Base-by-base conservation (phyloP, 805 yeast genomes). In the Scheffersomyces amazonensis region DNA sequence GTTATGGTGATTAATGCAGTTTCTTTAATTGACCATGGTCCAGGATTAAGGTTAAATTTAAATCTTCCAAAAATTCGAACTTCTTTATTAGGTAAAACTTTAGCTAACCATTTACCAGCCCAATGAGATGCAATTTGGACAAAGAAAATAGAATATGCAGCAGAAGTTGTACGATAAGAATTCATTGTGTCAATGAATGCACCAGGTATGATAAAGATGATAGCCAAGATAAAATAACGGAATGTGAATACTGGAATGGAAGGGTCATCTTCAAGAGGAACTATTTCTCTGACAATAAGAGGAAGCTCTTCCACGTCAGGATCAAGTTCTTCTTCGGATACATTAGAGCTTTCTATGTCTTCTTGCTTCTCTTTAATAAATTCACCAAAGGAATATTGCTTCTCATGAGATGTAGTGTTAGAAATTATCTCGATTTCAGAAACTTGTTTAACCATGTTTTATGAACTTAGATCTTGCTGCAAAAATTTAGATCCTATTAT, bases 1-100 rank as follows among this genome's bases (percentile, higher is more conserved):
- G 76, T 65, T 15, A 71, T 58, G 8, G 76, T 67, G 24, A 75
- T 63, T 56, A 79, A 36, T 28, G 72, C 68, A 16, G 76, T 63
- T 44, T 73, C 78, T 41, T 73, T 72, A 24, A 73, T 63, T 1
- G 74, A 56, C 77, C 77, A 73, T 0, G 78, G 77, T 2, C 75
- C 73, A 0, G 79, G 78, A 41, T 73, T 73, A 34, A 69, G 47
- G 34, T 56, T 55, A 42, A 72, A 66, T 29, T 47, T 46, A 19
- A 44, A 34, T 19, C 18, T 21, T 10, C 56, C 45, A 12, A 47
- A 43, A 6, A 46, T 10, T 8, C 39, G 36, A 11, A 62, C 37
- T 15, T 32, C 44, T 34, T 50, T 58, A 12, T 47, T 35, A 1
- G 79, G 79, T 3, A 73, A 51, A 0, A 50, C 53, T 21, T 41